phyloP scores from a whole-genome alignment of 108 stramenopile species.

The Ochromonas danica region DNA sequence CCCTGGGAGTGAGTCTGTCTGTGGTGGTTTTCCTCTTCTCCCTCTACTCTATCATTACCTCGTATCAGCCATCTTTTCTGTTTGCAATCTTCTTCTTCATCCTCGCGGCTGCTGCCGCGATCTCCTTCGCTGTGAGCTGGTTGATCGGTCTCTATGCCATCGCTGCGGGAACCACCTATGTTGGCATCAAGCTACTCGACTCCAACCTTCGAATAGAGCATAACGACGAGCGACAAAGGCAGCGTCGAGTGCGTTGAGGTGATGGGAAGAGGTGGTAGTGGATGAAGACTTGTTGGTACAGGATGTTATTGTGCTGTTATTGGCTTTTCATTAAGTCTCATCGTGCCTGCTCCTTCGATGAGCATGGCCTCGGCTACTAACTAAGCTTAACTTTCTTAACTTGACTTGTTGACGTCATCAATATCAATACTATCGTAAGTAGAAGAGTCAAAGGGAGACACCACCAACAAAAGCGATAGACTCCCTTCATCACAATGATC shows the following conservation, averaged over 20 bases:
- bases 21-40: constrained; percentile 38
- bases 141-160: constrained; percentile 3
- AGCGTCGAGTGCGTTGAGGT: background rate
- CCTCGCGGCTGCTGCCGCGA: background rate
- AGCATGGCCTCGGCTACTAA: too few species aligned
- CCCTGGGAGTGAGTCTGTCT: constrained; percentile 40
- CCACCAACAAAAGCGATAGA: too few species aligned
- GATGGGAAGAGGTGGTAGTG: too few species aligned
- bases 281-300: too few species aligned
- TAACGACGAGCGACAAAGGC: background rate
- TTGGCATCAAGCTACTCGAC: background rate
- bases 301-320: too few species aligned
- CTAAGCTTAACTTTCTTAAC: too few species aligned
- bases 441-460: too few species aligned
- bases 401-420: too few species aligned
- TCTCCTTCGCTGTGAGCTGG: constrained; percentile 11
- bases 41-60: background rate
- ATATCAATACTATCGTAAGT: too few species aligned
- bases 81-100: background rate
- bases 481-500: too few species aligned
- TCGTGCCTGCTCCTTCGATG: too few species aligned
- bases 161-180: constrained; percentile 9
- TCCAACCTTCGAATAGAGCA: constrained; percentile 21
- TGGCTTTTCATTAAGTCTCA: too few species aligned
- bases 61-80: background rate